phyloP scores from a whole-genome alignment of 1,284 basidiomycete genomes.

The Pascua guehoae region DNA sequence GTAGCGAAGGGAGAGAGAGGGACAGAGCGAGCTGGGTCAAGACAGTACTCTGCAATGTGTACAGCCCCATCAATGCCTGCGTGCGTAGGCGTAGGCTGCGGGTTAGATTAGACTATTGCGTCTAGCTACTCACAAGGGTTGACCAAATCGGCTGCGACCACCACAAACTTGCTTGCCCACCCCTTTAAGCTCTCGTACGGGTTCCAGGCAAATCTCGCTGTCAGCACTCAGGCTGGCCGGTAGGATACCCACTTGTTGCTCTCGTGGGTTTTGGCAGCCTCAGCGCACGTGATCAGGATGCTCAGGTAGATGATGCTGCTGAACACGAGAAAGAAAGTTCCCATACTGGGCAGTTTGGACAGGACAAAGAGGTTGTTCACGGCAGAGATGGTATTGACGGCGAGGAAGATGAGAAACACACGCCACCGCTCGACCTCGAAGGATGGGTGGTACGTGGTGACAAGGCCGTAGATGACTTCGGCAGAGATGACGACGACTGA shows the following conservation, averaged over 20 bases:
- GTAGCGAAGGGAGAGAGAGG: constrained; percentile 1
- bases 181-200: constrained; percentile 3
- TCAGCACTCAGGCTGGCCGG: no score
- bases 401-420: constrained; percentile 16
- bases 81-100: constrained; percentile 2
- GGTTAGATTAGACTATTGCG: no score
- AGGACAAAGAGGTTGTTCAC: constrained; percentile 12
- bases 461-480: constrained; percentile 12
- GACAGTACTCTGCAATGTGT: constrained; percentile 10
- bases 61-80: constrained; percentile 3
- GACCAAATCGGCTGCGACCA: constrained; percentile 5
- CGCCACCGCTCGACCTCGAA: constrained; percentile 20
- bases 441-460: constrained; percentile 8
- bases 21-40: background rate
- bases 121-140: background rate
- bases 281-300: constrained; percentile 18
- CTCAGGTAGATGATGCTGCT: background rate
- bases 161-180: constrained; percentile 5
- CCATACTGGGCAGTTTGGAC: constrained; percentile 3
- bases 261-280: constrained; percentile 1
- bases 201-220: constrained; percentile 4
- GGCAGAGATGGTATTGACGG: constrained; percentile 10
- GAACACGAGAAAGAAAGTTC: constrained; percentile 11
- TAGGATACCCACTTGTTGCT: background rate
- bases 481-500: constrained; percentile 15